Base-by-base conservation (phyloP, 805 yeast genomes). In the Teunomyces pallodes region DNA sequence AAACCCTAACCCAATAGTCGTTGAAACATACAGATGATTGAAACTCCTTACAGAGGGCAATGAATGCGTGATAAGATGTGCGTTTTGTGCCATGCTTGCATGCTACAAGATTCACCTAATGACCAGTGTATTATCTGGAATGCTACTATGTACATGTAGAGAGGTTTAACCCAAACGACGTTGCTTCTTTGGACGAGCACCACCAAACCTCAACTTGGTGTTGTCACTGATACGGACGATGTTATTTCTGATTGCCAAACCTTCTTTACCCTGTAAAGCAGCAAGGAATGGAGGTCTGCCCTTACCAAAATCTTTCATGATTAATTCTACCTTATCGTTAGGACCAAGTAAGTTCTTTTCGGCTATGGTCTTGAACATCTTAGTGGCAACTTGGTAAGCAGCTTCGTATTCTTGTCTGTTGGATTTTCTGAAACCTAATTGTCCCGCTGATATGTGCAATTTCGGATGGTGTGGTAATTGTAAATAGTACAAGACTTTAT, bases 321-420 rank as follows among this genome's bases (percentile, higher is more conserved):
- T 82, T 39, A 92, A 66, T 66, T 92, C 97, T 26, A 92, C 72
- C 53, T 83, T 79, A 54, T 80, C 81, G 45, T 64, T 69, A 3
- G 73, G 68, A 36, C 78, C 79, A 42, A 83, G 63, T 48, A 77
- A 71, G 32, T 77, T 78, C 53, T 74, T 78, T 62, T 83, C 87
- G 67, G 81, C 82, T 62, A 92, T 87, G 54, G 76, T 65, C 52
- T 83, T 77, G 67, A 92, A 90, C 69, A 88, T 75, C 53, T 80
- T 80, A 3, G 90, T 74, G 12, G 90, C 74, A 8, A 92, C 85
- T 65, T 90, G 97, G 74, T 86, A 91, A 10, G 86, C 86, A 1
- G 96, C 97, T 69, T 92, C 99, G 61, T 88, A 89, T 66, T 90
- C 96, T 43, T 95, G 89, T 68, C 97, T 83, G 48, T 90, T 90